A percentile compares a stretch with the other conserved stretches of the same genome.
Evolutionary conservation across 768 basidiomycete genomes (phyloP).

Genomic region (Podaxis pistillaris): DNA sequence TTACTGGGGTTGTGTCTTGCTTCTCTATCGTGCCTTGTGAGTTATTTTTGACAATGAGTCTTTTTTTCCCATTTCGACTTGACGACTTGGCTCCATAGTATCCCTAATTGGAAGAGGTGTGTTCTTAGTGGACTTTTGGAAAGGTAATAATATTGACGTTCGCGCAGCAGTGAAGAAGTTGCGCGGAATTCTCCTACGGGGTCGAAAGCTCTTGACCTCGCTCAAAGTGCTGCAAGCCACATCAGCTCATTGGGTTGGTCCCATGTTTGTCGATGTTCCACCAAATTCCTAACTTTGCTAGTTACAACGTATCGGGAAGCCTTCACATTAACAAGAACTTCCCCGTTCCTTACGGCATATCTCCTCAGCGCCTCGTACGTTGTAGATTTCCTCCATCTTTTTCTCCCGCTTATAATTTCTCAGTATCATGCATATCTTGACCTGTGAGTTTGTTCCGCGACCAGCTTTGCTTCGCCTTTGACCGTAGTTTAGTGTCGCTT

Average conservation of each 20-base stretch:
- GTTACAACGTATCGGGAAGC: slow-evolving; percentile 60
- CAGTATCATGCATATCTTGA: slow-evolving; percentile 80
- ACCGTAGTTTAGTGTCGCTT: slow-evolving; percentile 52
- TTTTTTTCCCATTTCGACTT: background rate
- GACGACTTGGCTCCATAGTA: slow-evolving; percentile 35
- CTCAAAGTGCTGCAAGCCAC: slow-evolving; percentile 71
- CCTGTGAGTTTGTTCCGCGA: slow-evolving; percentile 42
- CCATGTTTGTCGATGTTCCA: background rate
- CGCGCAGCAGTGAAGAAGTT: slow-evolving; percentile 37
- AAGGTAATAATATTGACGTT: slow-evolving; percentile 1
- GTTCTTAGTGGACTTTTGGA: slow-evolving; percentile 22
- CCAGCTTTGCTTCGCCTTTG: slow-evolving; percentile 17
- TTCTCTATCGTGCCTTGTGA: slow-evolving; percentile 80
- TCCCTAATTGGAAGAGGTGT: slow-evolving; percentile 73
- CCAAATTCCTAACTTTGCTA: slow-evolving; percentile 22
- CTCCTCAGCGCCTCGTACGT: slow-evolving; percentile 71
- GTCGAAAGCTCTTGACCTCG: slow-evolving; percentile 70
- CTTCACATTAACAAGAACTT: slow-evolving; percentile 57
- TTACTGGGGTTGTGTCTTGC: slow-evolving; percentile 73
- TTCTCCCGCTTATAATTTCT: slow-evolving; percentile 16
- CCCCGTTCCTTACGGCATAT: slow-evolving; percentile 69
- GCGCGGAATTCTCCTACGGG: slow-evolving; percentile 48
- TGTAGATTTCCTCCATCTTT: background rate
- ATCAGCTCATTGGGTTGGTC: slow-evolving; percentile 62
- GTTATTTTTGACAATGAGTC: slow-evolving; percentile 27